These are phyloP conservation scores for Gardenia jasminoides DNA, from an alignment of 257 asterid genomes.

Conservation along the genomic window DNA sequence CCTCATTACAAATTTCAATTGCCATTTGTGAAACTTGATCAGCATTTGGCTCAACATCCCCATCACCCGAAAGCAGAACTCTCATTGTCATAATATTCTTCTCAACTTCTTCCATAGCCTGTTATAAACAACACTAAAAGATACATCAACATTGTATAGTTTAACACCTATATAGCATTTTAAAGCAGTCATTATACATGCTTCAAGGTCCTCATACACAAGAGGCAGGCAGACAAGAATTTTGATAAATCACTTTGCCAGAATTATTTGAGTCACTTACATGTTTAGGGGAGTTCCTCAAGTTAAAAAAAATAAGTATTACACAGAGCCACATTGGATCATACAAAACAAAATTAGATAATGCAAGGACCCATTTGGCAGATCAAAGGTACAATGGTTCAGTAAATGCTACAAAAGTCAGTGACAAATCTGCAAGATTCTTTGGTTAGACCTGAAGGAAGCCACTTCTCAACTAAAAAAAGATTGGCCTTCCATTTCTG, in stretches of 20 bases:
- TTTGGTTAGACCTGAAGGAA: neutral
- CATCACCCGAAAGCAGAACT: conserved; percentile 87
- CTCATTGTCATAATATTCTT: conserved; percentile 81
- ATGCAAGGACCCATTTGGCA: neutral
- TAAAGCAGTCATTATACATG: conserved; percentile 12
- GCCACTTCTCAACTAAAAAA: neutral
- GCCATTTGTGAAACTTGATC: conserved; percentile 82
- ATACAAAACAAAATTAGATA: neutral
- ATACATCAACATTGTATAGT: conserved; percentile 14
- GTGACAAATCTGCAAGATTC: neutral
- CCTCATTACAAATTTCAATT: conserved; percentile 78
- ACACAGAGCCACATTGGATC: neutral
- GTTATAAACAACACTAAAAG: conserved; percentile 18
- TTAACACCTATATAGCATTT: neutral
- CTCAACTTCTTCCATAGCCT: conserved; percentile 99
- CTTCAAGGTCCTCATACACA: conserved; percentile 6
- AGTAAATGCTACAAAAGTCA: neutral
- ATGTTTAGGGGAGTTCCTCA: neutral
- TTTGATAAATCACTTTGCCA: neutral
- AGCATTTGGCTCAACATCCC: conserved; percentile 78
- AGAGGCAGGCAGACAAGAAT: neutral
- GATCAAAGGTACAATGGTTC: neutral
- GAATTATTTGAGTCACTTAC: neutral
- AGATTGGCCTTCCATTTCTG: neutral
- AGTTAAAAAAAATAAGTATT: neutral